These are phyloP conservation scores for Globisporangium nagaii DNA, from an alignment of 352 stramenopile species.

Conservation along the genomic window DNA sequence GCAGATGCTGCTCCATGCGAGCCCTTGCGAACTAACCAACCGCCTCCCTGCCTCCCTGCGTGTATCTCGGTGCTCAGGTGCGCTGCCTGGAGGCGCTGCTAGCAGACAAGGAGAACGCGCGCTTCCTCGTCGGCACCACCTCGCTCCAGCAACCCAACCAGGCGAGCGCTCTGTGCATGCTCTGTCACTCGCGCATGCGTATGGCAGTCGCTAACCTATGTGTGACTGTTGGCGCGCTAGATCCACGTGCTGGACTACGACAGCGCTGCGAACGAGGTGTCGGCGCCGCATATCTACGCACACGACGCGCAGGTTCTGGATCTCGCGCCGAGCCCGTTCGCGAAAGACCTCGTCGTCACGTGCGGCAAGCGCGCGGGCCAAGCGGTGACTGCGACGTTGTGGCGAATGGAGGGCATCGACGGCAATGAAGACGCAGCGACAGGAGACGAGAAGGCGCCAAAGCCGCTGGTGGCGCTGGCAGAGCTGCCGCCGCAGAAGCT, in stretches of 20 bases:
- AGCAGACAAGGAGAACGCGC: slow-evolving; percentile 50
- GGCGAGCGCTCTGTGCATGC: slow-evolving; percentile 17
- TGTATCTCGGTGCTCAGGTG: slow-evolving; percentile 19
- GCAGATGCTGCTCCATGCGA: too few species aligned
- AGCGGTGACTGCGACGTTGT: slow-evolving; percentile 33
- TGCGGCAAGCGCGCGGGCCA: slow-evolving; percentile 40
- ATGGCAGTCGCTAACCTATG: too few species aligned
- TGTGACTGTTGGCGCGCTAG: too few species aligned
- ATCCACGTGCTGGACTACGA: slow-evolving; percentile 60
- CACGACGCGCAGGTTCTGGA: slow-evolving; percentile 43
- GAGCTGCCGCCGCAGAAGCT: slow-evolving; percentile 39
- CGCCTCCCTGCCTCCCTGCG: not conserved
- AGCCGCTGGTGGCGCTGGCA: slow-evolving; percentile 29
- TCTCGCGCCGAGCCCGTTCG: slow-evolving; percentile 43
- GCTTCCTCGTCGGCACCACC: slow-evolving; percentile 65
- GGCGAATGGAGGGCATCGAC: slow-evolving; percentile 28
- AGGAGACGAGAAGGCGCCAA: slow-evolving; percentile 4
- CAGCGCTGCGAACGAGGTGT: slow-evolving; percentile 29
- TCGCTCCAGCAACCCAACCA: slow-evolving; percentile 64
- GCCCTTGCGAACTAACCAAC: not conserved
- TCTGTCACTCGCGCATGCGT: not conserved
- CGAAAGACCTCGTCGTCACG: slow-evolving; percentile 47
- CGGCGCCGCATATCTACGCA: slow-evolving; percentile 30
- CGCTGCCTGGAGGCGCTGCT: slow-evolving; percentile 65
- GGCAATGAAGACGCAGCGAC: slow-evolving; percentile 10